Percentiles rank a stretch among this genome's conserved stretches.
Conservation (phyloP, 1,139 yeast species). For the Diutina siamensis region DNA sequence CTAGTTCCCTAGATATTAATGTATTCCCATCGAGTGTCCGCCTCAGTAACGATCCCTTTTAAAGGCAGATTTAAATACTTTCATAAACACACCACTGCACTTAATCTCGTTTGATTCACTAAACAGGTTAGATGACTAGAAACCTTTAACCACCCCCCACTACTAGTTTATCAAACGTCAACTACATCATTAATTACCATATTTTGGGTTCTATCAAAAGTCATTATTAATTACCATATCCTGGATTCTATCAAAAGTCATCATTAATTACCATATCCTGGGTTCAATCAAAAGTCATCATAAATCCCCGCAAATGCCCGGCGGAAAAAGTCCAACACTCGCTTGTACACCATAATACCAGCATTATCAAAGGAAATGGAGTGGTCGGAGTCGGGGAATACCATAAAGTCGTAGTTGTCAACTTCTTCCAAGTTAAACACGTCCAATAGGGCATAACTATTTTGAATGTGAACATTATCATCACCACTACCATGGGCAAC, state of each 20-base stretch:
- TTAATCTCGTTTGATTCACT: no score
- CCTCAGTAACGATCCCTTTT: no score
- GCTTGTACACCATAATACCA: conserved; percentile 50
- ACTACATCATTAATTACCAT: no score
- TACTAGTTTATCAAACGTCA: no score
- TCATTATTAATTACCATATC: no score
- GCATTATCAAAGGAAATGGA: conserved; percentile 64
- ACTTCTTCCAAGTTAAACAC: conserved; percentile 43
- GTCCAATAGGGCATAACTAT: conserved; percentile 54
- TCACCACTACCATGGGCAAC: conserved; percentile 77
- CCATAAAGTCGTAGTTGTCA: conserved; percentile 62
- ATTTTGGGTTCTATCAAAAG: no score
- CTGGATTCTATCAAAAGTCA: neutral
- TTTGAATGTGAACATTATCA: conserved; percentile 74
- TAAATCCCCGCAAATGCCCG: conserved; percentile 27
- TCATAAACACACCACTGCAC: no score
- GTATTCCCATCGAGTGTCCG: no score
- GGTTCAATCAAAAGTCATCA: neutral
- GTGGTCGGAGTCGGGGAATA: conserved; percentile 75
- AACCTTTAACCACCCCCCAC: no score
- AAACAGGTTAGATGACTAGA: no score
- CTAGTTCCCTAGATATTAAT: no score
- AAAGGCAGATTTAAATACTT: no score
- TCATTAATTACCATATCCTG: neutral
- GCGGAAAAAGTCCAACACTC: conserved; percentile 47